Evolutionary conservation across 768 basidiomycete species (phyloP), one percentile per base, ranked within the genome.

Genomic region (Serendipita indica): DNA sequence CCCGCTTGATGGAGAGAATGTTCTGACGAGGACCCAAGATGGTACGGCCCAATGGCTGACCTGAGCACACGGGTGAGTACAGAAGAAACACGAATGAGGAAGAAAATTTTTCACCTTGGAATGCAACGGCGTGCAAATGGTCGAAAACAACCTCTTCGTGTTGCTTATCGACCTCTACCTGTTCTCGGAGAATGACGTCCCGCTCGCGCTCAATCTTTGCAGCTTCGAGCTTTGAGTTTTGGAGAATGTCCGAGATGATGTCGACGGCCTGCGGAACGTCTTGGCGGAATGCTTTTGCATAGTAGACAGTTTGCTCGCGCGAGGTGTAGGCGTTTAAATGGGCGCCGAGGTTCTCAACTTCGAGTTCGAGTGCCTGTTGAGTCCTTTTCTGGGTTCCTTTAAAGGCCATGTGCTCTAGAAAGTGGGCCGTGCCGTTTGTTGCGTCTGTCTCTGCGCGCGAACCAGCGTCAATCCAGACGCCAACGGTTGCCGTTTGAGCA

Each of bases 111-210:
- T n/a, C n/a, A 93, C 93, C 82, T 73, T 93, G 89, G 81, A 92
- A 99, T 58, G 96, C 96, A 62, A 97, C 83, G 43, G 94, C 77
- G 71, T 99, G 96, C 60, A 99, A 73, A 69, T 99, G 96, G 74
- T 98, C 96, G 66, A 99, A 98, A 6, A 98, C 90, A 66, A 98
- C 93, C 71, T 98, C 96, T 74, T 97, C 93, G 57, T 88, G 72
- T 76, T 96, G 92, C 75, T 98, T 98, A 74, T 96, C 92, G 30
- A 98, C 96, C 75, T 98, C 96, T 74, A 97, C 89, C 74, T 96
- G 93, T 71, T 99, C 96, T 62, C 96, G 79, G 58, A 98, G 72
- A 64, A 98, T 98, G 39, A 98, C 93, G 69, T 93, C 91, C 41
- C 93, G 82, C 74, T 98, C 96, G 63, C 93, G 77, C 73, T 98